A percentile compares a stretch with the other conserved stretches of the same genome.
phyloP scores from a whole-genome alignment of 305 asterid species.

The Rubia peregrina region DNA sequence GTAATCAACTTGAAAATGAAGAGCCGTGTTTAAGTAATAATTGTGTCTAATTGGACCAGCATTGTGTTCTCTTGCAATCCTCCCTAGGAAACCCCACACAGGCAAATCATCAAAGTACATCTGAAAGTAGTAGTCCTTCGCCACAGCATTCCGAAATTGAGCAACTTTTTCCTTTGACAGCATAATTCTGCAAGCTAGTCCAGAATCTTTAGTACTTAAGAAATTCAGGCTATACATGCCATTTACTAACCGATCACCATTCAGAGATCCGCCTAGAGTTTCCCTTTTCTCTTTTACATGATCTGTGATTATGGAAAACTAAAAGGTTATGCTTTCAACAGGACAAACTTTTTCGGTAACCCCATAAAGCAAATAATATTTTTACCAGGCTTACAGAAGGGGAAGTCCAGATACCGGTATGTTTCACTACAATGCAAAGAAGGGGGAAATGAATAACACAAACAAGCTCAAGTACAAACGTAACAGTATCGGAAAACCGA shows the following conservation, averaged over 20 bases:
- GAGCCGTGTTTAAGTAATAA: slow-evolving; percentile 19
- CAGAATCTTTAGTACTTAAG: slow-evolving; percentile 23
- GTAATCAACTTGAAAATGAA: slow-evolving; percentile 25
- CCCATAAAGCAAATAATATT: neutral
- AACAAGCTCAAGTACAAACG: neutral
- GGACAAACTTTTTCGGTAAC: neutral
- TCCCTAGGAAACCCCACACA: slow-evolving; percentile 31
- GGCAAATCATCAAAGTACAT: slow-evolving; percentile 39
- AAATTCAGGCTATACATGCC: slow-evolving; percentile 32
- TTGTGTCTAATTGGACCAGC: slow-evolving; percentile 19
- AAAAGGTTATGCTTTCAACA: neutral
- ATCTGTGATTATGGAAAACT: slow-evolving; percentile 8
- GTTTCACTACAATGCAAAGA: neutral
- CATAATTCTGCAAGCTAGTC: slow-evolving; percentile 20
- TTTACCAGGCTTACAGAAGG: neutral
- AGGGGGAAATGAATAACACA: neutral
- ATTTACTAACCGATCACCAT: slow-evolving; percentile 23
- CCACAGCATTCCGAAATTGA: slow-evolving; percentile 26
- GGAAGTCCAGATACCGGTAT: neutral
- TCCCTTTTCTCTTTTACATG: slow-evolving; percentile 28
- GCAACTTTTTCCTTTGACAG: slow-evolving; percentile 24
- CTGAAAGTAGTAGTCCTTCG: slow-evolving; percentile 32
- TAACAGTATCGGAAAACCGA: neutral
- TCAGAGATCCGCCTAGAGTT: slow-evolving; percentile 25
- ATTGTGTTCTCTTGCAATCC: slow-evolving; percentile 20